Base-by-base conservation (phyloP, 2,329 filamentous ascomycete genomes). In the Colletotrichum musicola region DNA sequence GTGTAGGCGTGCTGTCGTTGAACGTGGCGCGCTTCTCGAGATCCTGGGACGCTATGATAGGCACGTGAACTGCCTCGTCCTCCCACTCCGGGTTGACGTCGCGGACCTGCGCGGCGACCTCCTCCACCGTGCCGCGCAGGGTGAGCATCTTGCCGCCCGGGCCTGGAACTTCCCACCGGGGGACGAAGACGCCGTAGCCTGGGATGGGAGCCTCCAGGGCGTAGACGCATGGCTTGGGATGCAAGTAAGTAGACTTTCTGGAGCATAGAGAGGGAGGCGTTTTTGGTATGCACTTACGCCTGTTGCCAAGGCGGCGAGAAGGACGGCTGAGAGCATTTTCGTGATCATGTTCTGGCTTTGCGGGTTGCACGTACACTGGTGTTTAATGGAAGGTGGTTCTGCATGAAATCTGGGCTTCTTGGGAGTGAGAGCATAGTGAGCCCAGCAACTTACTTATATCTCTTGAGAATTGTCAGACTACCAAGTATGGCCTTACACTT, bases 101-200 rank as follows among this genome's bases (percentile, higher is more conserved):
- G 3, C 16, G 44, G 25, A 63, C 12, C 61, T 50, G 53, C 6
- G 20, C 30, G 18, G 30, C 53, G 18, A 63, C 61, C 16, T 63
- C 51, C 42, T 63, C 53, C 16, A 63, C 30, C 6, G 61, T 63
- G 53, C 61, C 61, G 22, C 53, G 30, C 10, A 63, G 20, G 44
- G 20, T 16, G 12, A 63, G 30, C 16, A n/a, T 57, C 53, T 49
- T 30, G 42, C 61, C 53, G 61, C 57, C 61, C 25, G 61, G 42
- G 7, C 42, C 22, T 10, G 61, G 42, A 16, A 63, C n/a, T 9
- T 50, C 44, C 61, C 61, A 63, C 6, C 61, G 38, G 6, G 61
- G 61, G 5, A 42, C 14, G 44, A 63, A 49, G 20, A 58, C 46
- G 53, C 27, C 44, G 53, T 58, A 30, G 20, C 53, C 61, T 1